Evolutionary conservation across 2,329 filamentous ascomycete genomes (phyloP).

Genomic region (Rhinocladiella mackenziei): DNA sequence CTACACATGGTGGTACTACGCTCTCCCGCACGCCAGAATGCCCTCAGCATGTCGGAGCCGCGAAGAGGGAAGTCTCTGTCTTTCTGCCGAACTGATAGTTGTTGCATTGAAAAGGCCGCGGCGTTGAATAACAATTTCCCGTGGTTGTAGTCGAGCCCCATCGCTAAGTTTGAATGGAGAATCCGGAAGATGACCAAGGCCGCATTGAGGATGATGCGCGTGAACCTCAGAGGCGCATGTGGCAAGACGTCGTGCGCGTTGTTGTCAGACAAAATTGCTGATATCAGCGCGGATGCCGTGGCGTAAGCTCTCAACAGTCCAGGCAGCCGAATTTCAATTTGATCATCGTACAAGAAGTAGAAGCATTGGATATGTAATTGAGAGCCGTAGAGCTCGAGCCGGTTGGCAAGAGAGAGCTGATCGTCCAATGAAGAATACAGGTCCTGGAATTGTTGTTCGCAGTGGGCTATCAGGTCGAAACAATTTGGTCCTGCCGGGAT

Average conservation of each 20-base stretch:
- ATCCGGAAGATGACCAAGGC: slow-evolving; percentile 7
- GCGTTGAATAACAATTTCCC: slow-evolving; percentile 4
- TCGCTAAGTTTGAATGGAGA: slow-evolving; percentile 1
- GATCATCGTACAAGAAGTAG: slow-evolving; percentile 1
- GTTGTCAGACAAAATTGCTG: slow-evolving; percentile 1
- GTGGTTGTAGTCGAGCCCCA: slow-evolving; percentile 1
- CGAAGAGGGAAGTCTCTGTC: background rate
- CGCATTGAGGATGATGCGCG: background rate
- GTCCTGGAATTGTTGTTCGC: slow-evolving; percentile 1
- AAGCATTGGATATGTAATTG: slow-evolving; percentile 2
- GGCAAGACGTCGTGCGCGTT: background rate
- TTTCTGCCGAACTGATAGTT: slow-evolving; percentile 4
- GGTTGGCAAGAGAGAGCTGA: slow-evolving; percentile 1
- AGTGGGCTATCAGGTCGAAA: background rate
- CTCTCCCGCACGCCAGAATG: slow-evolving; percentile 5
- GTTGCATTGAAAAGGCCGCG: slow-evolving; percentile 4
- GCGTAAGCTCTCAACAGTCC: slow-evolving; percentile 2
- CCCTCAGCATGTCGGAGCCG: slow-evolving; percentile 3
- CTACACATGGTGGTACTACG: background rate
- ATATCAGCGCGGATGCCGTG: slow-evolving; percentile 1
- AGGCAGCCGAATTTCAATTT: background rate
- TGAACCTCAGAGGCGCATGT: slow-evolving; percentile 1
- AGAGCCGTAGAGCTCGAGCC: slow-evolving; percentile 3
- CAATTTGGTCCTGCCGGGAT: background rate
- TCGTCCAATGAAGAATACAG: background rate